phyloP scores from a whole-genome alignment of 73 alveolate genomes.

The Blepharisma japonicum region DNA sequence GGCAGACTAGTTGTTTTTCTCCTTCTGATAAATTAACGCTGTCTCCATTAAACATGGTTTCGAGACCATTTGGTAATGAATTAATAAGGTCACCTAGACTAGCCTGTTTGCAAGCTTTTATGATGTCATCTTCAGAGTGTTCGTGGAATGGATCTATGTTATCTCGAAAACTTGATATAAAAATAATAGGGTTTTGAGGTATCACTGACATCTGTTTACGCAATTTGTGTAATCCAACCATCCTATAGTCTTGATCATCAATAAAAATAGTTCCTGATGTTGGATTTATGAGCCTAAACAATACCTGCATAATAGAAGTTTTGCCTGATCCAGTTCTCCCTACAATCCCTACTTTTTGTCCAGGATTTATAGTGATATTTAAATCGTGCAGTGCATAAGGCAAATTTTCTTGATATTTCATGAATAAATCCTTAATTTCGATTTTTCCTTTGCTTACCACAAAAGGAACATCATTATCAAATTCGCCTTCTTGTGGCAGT shows the following conservation, averaged over 20 bases:
- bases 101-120: slow-evolving; percentile 35
- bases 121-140: slow-evolving; percentile 30
- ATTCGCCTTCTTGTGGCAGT: not conserved
- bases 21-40: slow-evolving; percentile 52
- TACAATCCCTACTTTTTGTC: slow-evolving; percentile 82
- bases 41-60: slow-evolving; percentile 33
- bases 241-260: slow-evolving; percentile 57
- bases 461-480: not conserved
- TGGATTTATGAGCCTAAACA: slow-evolving; percentile 35
- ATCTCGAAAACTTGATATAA: slow-evolving; percentile 64
- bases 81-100: not conserved
- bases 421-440: slow-evolving; percentile 24
- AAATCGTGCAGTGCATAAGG: slow-evolving; percentile 54
- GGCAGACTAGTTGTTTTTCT: slow-evolving; percentile 53
- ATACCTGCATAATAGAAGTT: slow-evolving; percentile 74
- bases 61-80: slow-evolving; percentile 25
- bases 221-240: slow-evolving; percentile 53
- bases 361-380: slow-evolving; percentile 58
- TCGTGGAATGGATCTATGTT: slow-evolving; percentile 70
- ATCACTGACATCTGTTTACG: slow-evolving; percentile 60
- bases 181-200: slow-evolving; percentile 71
- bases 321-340: slow-evolving; percentile 98
- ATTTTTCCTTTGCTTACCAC: slow-evolving; percentile 10
- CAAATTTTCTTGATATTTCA: slow-evolving; percentile 37
- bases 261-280: slow-evolving; percentile 41